Conservation (phyloP, 352 stramenopile genomes). For the Phytopythium cucurbitacearum region DNA sequence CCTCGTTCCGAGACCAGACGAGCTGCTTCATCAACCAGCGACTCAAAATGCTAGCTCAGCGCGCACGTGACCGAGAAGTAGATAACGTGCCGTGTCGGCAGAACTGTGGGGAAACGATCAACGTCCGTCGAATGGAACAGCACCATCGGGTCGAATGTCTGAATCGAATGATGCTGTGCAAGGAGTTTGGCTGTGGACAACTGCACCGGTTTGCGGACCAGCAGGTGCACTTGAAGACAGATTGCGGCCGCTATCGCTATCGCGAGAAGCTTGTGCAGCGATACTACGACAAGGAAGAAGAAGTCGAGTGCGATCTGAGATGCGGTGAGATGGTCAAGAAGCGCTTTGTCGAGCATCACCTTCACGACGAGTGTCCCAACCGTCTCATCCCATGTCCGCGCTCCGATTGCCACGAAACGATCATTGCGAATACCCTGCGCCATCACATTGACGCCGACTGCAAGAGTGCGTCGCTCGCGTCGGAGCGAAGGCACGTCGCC, state of each 20-base stretch:
- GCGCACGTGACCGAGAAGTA: slow-evolving; percentile 37
- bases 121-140: slow-evolving; percentile 33
- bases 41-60: slow-evolving; percentile 58
- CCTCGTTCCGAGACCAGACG: slow-evolving; percentile 57
- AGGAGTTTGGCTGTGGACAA: slow-evolving; percentile 35
- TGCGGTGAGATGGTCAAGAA: slow-evolving; percentile 31
- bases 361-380: slow-evolving; percentile 36
- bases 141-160: slow-evolving; percentile 47
- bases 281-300: slow-evolving; percentile 30
- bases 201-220: slow-evolving; percentile 28
- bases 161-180: slow-evolving; percentile 51
- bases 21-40: slow-evolving; percentile 66
- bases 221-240: slow-evolving; percentile 18
- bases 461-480: slow-evolving; percentile 19
- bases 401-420: slow-evolving; percentile 40
- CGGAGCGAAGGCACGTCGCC: slow-evolving; percentile 21
- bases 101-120: slow-evolving; percentile 32
- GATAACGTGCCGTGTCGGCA: slow-evolving; percentile 37
- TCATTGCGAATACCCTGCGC: slow-evolving; percentile 35
- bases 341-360: slow-evolving; percentile 30
- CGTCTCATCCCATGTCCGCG: slow-evolving; percentile 45
- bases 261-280: slow-evolving; percentile 34
- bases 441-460: slow-evolving; percentile 40
- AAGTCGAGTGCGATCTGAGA: slow-evolving; percentile 39
- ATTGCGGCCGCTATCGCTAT: slow-evolving; percentile 36